Percentiles rank a stretch among this genome's conserved stretches.
Conservation (phyloP, 805 yeast species). For the Candida succiphila region DNA sequence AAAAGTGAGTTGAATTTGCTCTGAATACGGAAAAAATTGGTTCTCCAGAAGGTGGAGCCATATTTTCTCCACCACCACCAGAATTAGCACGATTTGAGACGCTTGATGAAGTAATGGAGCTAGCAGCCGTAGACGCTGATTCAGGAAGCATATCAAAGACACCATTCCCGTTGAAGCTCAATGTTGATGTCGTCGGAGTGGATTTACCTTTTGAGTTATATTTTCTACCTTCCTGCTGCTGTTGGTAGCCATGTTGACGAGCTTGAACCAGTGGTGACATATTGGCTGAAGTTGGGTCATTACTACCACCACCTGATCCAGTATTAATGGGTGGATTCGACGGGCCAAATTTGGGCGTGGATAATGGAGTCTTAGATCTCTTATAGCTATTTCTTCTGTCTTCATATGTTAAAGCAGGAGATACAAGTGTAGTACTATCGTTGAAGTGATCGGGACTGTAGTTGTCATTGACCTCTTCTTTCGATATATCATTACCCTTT, state of each 20-base stretch:
- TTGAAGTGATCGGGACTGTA: background rate
- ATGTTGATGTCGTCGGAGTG: no score
- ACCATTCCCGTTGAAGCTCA: no score
- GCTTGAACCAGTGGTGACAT: conserved; percentile 29
- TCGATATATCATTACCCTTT: conserved; percentile 3
- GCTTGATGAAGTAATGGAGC: no score
- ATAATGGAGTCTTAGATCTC: conserved; percentile 28
- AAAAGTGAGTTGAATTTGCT: no score
- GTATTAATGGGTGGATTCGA: conserved; percentile 2
- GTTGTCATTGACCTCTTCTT: background rate
- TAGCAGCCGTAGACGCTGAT: conserved; percentile 17
- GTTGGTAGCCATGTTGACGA: conserved; percentile 9
- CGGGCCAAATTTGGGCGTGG: conserved; percentile 29
- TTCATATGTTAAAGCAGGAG: conserved; percentile 8
- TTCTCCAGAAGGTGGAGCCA: conserved; percentile 8
- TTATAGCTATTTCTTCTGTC: conserved; percentile 15
- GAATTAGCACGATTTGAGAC: background rate
- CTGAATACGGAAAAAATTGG: no score
- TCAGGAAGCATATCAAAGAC: conserved; percentile 21
- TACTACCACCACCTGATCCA: conserved; percentile 4
- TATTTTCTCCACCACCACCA: conserved; percentile 4
- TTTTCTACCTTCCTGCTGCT: no score
- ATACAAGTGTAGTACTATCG: conserved; percentile 8
- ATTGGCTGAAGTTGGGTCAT: conserved; percentile 9
- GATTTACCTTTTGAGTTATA: no score